Evolutionary conservation across 257 asterid genomes (phyloP).

Genomic region (Lithospermum erythrorhizon): DNA sequence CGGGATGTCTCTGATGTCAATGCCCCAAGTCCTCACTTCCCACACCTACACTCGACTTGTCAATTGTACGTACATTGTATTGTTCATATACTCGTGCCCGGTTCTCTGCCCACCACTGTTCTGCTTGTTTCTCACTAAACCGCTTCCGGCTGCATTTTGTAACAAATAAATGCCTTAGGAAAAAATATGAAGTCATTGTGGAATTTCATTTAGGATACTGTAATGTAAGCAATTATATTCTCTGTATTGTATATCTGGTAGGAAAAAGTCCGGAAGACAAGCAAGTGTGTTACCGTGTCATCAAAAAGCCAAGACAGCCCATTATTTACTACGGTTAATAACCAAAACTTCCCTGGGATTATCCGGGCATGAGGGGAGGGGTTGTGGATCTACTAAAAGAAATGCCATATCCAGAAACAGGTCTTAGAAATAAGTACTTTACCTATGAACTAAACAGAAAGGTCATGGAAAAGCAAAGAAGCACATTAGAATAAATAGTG

Average conservation of each 20-base stretch:
- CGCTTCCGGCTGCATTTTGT: constrained; percentile 69
- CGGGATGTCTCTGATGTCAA: constrained; percentile 19
- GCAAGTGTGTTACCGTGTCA: too few relatives aligned
- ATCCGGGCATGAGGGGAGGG: too few relatives aligned
- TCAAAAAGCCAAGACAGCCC: too few relatives aligned
- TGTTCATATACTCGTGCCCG: constrained; percentile 47
- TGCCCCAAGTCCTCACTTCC: constrained; percentile 46
- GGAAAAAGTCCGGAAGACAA: too few relatives aligned
- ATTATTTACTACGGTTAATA: too few relatives aligned
- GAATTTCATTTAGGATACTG: constrained; percentile 1
- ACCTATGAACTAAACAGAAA: too few relatives aligned
- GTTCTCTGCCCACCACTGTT: constrained; percentile 59
- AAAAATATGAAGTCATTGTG: constrained; percentile 4
- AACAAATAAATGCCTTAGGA: constrained; percentile 16
- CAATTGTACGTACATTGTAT: constrained; percentile 45
- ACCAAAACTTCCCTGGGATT: too few relatives aligned
- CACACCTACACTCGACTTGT: constrained; percentile 44
- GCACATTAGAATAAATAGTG: not conserved
- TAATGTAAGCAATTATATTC: not conserved
- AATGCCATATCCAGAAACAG: not conserved
- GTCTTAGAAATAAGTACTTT: too few relatives aligned
- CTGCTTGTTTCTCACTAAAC: constrained; percentile 50
- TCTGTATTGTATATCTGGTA: not conserved
- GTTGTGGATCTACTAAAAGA: too few relatives aligned
- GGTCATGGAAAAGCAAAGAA: too few relatives aligned